Evolutionary conservation across 441 rosid species (phyloP).

Genomic region (Euphorbia corollata): DNA sequence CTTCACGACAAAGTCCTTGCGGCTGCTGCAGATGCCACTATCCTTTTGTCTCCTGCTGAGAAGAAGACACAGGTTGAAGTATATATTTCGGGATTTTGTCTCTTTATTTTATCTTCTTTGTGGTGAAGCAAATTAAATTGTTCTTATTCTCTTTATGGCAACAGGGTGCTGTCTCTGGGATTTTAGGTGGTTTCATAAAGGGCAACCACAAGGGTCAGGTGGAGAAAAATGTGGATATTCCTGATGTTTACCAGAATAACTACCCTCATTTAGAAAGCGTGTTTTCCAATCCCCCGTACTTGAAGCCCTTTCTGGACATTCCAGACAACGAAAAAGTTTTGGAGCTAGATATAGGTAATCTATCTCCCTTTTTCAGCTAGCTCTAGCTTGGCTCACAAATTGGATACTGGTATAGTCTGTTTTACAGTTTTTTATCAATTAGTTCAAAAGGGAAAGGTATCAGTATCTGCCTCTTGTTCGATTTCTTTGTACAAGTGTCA

Average conservation of each 20-base stretch:
- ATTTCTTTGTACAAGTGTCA: not conserved
- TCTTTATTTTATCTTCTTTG: conserved; percentile 8
- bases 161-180: conserved; percentile 48
- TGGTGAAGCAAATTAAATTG: conserved; percentile 20
- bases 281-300: conserved; percentile 61
- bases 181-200: conserved; percentile 48
- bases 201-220: conserved; percentile 38
- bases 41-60: conserved; percentile 33
- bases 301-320: conserved; percentile 38
- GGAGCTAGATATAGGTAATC: conserved; percentile 68
- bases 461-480: not conserved
- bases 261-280: conserved; percentile 47
- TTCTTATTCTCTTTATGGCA: conserved; percentile 22
- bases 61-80: conserved; percentile 46
- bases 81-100: conserved; percentile 16
- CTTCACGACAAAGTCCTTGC: conserved; percentile 67
- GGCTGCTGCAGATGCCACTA: conserved; percentile 53
- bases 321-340: conserved; percentile 30
- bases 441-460: not conserved
- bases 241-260: conserved; percentile 31
- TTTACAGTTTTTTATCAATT: not conserved
- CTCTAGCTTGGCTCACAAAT: not conserved
- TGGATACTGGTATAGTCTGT: not conserved
- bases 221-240: conserved; percentile 34
- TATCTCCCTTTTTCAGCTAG: conserved; percentile 18